Base-by-base conservation (phyloP, 2,329 filamentous ascomycete species). In the Trichoderma aggressivum region DNA sequence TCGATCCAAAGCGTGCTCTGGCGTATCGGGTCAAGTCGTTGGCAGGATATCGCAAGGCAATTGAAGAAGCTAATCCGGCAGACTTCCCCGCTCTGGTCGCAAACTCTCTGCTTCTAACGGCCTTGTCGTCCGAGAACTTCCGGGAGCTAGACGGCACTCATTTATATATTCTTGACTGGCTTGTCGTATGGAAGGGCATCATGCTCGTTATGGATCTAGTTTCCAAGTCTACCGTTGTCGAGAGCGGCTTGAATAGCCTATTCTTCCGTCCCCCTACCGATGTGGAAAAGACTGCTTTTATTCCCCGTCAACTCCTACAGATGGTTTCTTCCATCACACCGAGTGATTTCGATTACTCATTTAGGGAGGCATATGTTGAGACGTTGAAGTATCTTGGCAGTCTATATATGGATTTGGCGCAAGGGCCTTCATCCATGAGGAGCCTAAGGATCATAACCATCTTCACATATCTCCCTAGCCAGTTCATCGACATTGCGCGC, bases 131-230 rank as follows among this genome's bases (percentile, higher is more conserved):
- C 6, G 81, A 87, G 68, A 80, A 79, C 66, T 88, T 89, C 75
- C 82, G 86, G 4, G 84, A 86, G n/a, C 76, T 79, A 0, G 80
- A 84, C 61, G 77, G 77, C 21, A 81, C 79, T 58, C 81, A 82
- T 2, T 80, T 88, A 2, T 87, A 84, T 74, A 83, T 88, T 34
- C 76, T 88, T 58, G 84, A 88, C 75, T 89, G 87, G 86, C 85
- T 88, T 78, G 74, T 83, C 3, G 80, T 89, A 14, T 89, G 86
- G 86, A 80, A 83, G 11, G 87, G 87, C 11, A 88, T 82, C 30
- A 81, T 85, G 34, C 76, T 86, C 18, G 85, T 88, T 34, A 78
- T 87, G 50, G 78, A 84, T 0, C 72, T 77, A 24, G 77, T 79
- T 71, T 75, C 76, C 5, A 68, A 77, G 1, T 73, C 75, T 21